Evolutionary conservation across 768 basidiomycete genomes (phyloP), one percentile per base, ranked within the genome.

Genomic region (Russula brevipes): DNA sequence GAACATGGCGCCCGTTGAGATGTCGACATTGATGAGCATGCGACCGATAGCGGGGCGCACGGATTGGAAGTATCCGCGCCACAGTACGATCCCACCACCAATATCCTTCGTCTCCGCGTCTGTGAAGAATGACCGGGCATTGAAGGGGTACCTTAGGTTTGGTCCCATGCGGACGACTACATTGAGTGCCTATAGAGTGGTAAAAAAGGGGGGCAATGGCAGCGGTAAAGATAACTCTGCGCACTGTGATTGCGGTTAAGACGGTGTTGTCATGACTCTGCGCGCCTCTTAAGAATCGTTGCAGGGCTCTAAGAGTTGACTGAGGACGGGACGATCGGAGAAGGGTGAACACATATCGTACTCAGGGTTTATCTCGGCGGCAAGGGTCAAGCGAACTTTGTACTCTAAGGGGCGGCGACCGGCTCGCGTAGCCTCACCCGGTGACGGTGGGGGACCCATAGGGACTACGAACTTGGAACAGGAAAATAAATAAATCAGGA

Each of bases 281-380:
- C 45, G 81, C 73, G 1, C 88, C 88, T 41, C 76, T 67, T 2
- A 90, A 76, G 78, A 86, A 91, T 0, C 84, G 81, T 3, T 79
- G 73, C 1, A 91, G 76, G 0, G 88, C 79, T 66, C 89, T 91
- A 61, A 17, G 62, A 64, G 50, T 9, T 55, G 7, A 4, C n/a
- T 17, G 58, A 24, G 8, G 17, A 30, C 12, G 7, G 24, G 10
- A 42, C 24, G 58, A n/a, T 36, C 59, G 52, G 64, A 38, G 67
- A 77, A 75, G 73, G 65, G 54, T 39, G 35, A 44, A 36, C 49
- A 61, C 56, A 39, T 14, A 17, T 89, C 72, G 77, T 87, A 57
- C 86, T 98, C 62, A 85, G 97, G 75, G 85, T 98, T 65, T 88
- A 98, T 76, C 80, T 96, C 69, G 78, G 86, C 66, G 81, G 91